Evolutionary conservation across 768 basidiomycete genomes (phyloP).

Genomic region (Naganishia vaughanmartiniae): DNA sequence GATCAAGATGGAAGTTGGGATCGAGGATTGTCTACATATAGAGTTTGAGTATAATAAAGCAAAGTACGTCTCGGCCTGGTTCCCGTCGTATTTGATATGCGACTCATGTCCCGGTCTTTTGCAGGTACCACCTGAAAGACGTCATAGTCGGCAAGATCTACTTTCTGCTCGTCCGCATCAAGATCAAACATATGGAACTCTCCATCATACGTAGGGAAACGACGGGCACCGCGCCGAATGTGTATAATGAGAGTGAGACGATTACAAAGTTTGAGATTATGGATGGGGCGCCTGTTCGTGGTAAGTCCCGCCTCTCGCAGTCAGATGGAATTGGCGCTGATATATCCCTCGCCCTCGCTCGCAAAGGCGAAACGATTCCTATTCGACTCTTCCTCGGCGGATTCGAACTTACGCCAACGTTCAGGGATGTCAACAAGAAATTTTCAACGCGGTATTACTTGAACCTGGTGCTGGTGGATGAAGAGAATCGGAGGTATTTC

Average conservation of each 20-base stretch:
- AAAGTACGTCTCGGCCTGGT: constrained; percentile 62
- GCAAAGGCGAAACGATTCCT: constrained; percentile 89
- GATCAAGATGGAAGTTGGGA: constrained; percentile 99
- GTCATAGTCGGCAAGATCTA: constrained; percentile 99
- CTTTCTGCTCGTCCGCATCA: constrained; percentile 96
- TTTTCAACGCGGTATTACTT: constrained; percentile 96
- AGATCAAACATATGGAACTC: constrained; percentile 98
- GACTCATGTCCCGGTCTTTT: not conserved
- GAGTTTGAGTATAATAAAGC: constrained; percentile 99
- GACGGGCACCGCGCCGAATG: constrained; percentile 94
- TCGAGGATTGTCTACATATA: constrained; percentile 97
- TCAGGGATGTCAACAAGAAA: constrained; percentile 99
- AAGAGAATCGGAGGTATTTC: constrained; percentile 65
- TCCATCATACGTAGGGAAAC: constrained; percentile 97
- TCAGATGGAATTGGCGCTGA: no score
- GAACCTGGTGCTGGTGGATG: constrained; percentile 94
- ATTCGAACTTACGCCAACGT: constrained; percentile 96
- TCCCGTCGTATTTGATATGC: no score
- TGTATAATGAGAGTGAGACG: constrained; percentile 97
- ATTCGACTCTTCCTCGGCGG: constrained; percentile 96
- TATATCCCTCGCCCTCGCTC: not conserved
- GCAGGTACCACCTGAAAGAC: constrained; percentile 95
- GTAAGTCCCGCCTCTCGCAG: no score
- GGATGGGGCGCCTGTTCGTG: constrained; percentile 97
- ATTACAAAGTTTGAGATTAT: constrained; percentile 99